phyloP scores from a whole-genome alignment of 805 yeast genomes.

The Suhomyces tanzawaensis region DNA sequence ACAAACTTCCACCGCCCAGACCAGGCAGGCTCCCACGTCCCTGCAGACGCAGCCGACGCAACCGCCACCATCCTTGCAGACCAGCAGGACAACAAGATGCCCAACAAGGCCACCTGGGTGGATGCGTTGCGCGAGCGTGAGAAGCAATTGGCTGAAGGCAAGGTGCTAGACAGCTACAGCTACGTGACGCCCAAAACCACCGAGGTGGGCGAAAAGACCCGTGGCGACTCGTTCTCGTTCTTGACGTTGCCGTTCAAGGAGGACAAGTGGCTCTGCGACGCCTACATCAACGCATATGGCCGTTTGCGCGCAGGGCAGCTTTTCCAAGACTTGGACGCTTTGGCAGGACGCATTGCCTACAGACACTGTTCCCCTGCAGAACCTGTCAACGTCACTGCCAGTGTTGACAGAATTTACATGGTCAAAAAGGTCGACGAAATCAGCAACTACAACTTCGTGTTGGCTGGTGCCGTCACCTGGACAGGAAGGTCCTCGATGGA shows the following conservation, averaged over 20 bases:
- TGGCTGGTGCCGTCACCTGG: constrained; percentile 92
- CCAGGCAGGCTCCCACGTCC: constrained; percentile 43
- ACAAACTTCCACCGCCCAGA: constrained; percentile 29
- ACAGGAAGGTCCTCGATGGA: constrained; percentile 96
- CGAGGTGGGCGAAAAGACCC: constrained; percentile 66
- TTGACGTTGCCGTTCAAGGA: constrained; percentile 78
- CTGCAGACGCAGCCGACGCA: constrained; percentile 71
- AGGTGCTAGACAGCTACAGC: constrained; percentile 64
- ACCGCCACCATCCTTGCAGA: constrained; percentile 69
- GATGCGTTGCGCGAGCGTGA: constrained; percentile 76
- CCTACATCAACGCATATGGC: constrained; percentile 89
- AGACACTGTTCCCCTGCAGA: constrained; percentile 93
- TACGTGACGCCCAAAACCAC: constrained; percentile 72
- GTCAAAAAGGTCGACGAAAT: constrained; percentile 81
- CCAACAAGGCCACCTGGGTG: constrained; percentile 73
- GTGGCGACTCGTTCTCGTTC: constrained; percentile 73
- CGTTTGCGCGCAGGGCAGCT: constrained; percentile 87
- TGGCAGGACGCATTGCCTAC: constrained; percentile 92
- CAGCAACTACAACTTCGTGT: constrained; percentile 66
- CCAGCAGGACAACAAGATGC: constrained; percentile 45
- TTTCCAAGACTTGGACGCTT: constrained; percentile 90
- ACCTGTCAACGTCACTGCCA: constrained; percentile 93
- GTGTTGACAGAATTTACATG: constrained; percentile 88
- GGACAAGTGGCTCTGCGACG: constrained; percentile 78
- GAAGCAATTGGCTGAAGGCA: constrained; percentile 70